Base-by-base conservation (phyloP, 352 stramenopile species). In the Phytophthora boehmeriae region DNA sequence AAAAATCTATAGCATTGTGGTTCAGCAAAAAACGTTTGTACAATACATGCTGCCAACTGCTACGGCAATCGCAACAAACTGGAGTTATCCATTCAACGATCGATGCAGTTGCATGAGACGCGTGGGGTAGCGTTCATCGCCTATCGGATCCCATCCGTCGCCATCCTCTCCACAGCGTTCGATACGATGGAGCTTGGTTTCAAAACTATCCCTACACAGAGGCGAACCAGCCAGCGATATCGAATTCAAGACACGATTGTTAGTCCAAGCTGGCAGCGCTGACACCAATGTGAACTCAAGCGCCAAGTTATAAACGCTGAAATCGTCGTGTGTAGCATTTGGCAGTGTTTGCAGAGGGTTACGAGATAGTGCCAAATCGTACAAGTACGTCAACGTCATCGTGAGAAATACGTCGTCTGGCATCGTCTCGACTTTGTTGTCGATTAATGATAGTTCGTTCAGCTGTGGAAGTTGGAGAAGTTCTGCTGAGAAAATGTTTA, bases 371-470 rank as follows among this genome's bases (percentile, higher is more conserved):
- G 53, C 63, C 17, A 83, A 43, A 5, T 68, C 45, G 20, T 66
- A 59, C 39, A 69, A 78, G 34, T 63, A 55, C 2, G 22, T 57
- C 11, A 62, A 28, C 0, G 44, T 19, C 17, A 42, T 47, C 5
- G 32, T 61, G 0, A 61, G 27, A 23, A 79, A 49, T 4, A 23
- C 19, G 10, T 75, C 59, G 4, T 54, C 32, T 10, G 73, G 64
- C 0, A 78, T 48, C 1, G 34, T 30, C 32, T 52, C 14, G 22
- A 83, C 68, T 1, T 30, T 35, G 28, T 80, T 83, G 45, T 62
- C 63, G 22, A 72, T 66, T 2, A 83, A 54, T 8, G 73, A 82
- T 2, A 82, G 43, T 22, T 77, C 68, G 9, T 60, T 61, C 13
- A 79, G 10, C 13, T 23, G 17, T 2, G 35, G 54, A 4, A 77